Conservation (phyloP, 208 protist species). For the Trypanosomatidae sp. region DNA sequence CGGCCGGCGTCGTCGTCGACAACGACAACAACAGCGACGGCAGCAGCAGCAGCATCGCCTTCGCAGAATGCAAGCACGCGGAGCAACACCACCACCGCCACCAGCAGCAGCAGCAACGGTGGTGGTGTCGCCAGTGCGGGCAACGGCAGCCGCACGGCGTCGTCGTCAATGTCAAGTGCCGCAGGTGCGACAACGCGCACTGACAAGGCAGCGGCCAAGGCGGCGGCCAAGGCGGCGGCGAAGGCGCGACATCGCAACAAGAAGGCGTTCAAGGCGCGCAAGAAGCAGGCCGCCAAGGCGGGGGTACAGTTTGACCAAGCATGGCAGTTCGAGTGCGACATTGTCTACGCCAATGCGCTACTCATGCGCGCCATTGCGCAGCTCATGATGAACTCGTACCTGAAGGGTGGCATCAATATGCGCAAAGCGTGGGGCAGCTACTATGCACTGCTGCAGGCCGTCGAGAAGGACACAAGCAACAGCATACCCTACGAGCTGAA, state of each 20-base stretch:
- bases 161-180: no score
- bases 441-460: slow-evolving; percentile 37
- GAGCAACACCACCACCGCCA: neutral
- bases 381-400: slow-evolving; percentile 87
- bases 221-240: slow-evolving; percentile 3
- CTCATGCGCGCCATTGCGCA: slow-evolving; percentile 70
- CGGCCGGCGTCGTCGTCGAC: neutral
- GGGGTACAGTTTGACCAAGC: slow-evolving; percentile 42
- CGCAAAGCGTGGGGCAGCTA: slow-evolving; percentile 84
- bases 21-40: no score
- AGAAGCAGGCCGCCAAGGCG: slow-evolving; percentile 29
- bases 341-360: slow-evolving; percentile 81
- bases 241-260: slow-evolving; percentile 16
- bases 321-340: slow-evolving; percentile 87
- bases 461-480: slow-evolving; percentile 61
- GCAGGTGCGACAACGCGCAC: no score
- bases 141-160: neutral
- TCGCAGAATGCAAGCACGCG: neutral
- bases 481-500: slow-evolving; percentile 68
- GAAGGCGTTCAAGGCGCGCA: slow-evolving; percentile 41
- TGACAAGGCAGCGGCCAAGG: neutral
- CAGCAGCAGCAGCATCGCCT: no score
- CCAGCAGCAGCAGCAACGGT: neutral
- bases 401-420: slow-evolving; percentile 83
- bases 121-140: neutral